Evolutionary conservation across 257 asterid species (phyloP), one percentile per base, ranked within the genome.

Genomic region (Solanum sitiens): DNA sequence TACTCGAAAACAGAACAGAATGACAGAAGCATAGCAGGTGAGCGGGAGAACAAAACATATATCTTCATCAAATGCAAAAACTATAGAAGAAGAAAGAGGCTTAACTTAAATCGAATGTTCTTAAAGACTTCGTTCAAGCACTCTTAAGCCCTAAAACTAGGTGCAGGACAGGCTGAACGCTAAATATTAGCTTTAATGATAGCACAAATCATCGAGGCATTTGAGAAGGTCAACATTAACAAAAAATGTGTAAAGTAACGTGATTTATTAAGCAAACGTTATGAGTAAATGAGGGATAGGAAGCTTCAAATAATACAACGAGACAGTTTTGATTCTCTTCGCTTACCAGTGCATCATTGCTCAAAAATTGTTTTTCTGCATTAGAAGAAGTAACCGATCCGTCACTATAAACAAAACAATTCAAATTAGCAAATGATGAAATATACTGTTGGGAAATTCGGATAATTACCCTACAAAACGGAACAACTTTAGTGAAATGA

Each of bases 271-370:
- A 59, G 68, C 68, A 59, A 59, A 59, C 2, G 0, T 59, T 20
- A 8, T 3, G 68, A 59, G 27, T 59, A 21, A 59, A 21, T 59
- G 27, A 59, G 68, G 1, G 8, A 59, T 8, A 59, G 6, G 68
- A 59, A 59, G 21, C 25, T 59, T 59, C 1, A 59, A 59, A 21
- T 59, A 8, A 59, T 59, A 59, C 21, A 59, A 59, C 79, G 4
- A 70, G 0, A 7, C 20, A 30, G 40, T 70, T 70, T 15, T 14
- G 37, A 30, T 16, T 27, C 13, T 68, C 18, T 30, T 71, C 67
- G 76, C 92, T 33, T 93, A 97, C 99, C 91, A 94, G 96, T 63
- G 99, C 99, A 92, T 97, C 99, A 90, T 95, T 96, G 93, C 93
- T 91, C 80, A 97, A 91, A 92, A 91, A 95, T 88, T 97, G 99